These are phyloP conservation scores for Coniochaeta ligniaria DNA, from an alignment of 2,329 filamentous ascomycete species.

Conservation along the genomic window DNA sequence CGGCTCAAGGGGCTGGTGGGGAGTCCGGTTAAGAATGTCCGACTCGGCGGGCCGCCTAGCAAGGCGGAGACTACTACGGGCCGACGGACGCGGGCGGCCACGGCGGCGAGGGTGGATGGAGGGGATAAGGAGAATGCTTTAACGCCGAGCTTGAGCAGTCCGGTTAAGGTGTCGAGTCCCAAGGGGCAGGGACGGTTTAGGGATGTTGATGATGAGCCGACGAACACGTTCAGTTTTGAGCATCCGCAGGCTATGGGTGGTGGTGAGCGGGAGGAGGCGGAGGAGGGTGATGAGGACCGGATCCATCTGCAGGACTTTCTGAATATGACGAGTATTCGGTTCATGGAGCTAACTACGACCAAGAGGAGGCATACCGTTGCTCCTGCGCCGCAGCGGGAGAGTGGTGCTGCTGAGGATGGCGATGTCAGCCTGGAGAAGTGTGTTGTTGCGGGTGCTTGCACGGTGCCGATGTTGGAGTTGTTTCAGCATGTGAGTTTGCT, in stretches of 20 bases:
- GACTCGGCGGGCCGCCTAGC: slow-evolving; percentile 60
- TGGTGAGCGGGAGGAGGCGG: slow-evolving; percentile 34
- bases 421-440: slow-evolving; percentile 63
- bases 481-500: slow-evolving; percentile 70
- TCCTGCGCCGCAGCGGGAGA: slow-evolving; percentile 39
- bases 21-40: slow-evolving; percentile 71
- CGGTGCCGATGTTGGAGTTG: slow-evolving; percentile 84
- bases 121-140: slow-evolving; percentile 23
- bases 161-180: slow-evolving; percentile 48
- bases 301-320: slow-evolving; percentile 90
- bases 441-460: slow-evolving; percentile 84
- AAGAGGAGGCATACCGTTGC: slow-evolving; percentile 82
- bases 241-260: slow-evolving; percentile 32
- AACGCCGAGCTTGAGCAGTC: slow-evolving; percentile 40
- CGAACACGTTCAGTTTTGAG: slow-evolving; percentile 35
- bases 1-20: slow-evolving; percentile 63
- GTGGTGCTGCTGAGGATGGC: slow-evolving; percentile 25
- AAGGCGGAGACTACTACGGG: slow-evolving; percentile 61
- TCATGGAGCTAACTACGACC: slow-evolving; percentile 97
- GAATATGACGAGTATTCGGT: slow-evolving; percentile 91
- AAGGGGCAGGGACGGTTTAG: slow-evolving; percentile 48
- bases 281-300: slow-evolving; percentile 48
- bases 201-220: slow-evolving; percentile 39
- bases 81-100: slow-evolving; percentile 43
- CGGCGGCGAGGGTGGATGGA: slow-evolving; percentile 39